A percentile compares a stretch with the other conserved stretches of the same genome.
These are phyloP conservation scores for Alternaria ventricosa DNA, from an alignment of 2,329 filamentous ascomycete species.

Conservation along the genomic window DNA sequence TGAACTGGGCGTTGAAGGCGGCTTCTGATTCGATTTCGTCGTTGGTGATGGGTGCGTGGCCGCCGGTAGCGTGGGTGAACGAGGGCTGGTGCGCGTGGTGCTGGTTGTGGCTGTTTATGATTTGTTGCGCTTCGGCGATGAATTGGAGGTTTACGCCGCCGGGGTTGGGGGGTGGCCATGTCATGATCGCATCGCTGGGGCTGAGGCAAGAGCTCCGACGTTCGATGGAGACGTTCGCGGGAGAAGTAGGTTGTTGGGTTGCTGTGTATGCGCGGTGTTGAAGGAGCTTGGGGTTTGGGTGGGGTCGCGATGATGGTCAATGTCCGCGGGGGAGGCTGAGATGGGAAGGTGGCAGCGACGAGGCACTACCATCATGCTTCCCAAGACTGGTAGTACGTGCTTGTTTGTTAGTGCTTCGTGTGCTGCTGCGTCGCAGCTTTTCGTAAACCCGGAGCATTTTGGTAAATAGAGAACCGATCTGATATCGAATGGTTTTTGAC, in stretches of 20 bases:
- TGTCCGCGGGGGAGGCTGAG: constrained; percentile 27
- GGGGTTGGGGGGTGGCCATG: neutral
- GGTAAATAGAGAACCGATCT: neutral
- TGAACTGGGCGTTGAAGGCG: neutral
- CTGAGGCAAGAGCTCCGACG: too few relatives aligned
- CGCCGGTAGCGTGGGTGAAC: neutral
- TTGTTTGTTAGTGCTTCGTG: neutral
- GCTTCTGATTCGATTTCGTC: neutral
- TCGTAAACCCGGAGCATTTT: neutral
- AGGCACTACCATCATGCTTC: neutral
- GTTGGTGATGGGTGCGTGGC: neutral
- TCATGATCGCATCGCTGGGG: constrained; percentile 9
- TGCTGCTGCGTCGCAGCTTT: neutral
- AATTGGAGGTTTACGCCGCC: neutral
- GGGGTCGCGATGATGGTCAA: constrained; percentile 4
- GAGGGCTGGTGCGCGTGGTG: neutral
- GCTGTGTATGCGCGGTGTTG: neutral
- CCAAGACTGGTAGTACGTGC: neutral
- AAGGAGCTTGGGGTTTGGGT: neutral
- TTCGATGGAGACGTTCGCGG: too few relatives aligned
- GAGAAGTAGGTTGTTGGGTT: too few relatives aligned
- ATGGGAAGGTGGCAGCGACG: constrained; percentile 27
- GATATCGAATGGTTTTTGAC: neutral
- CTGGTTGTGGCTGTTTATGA: neutral
- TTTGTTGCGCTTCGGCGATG: neutral